Evolutionary conservation across 768 basidiomycete species (phyloP), one percentile per base, ranked within the genome.

Genomic region (Auricularia sp.): DNA sequence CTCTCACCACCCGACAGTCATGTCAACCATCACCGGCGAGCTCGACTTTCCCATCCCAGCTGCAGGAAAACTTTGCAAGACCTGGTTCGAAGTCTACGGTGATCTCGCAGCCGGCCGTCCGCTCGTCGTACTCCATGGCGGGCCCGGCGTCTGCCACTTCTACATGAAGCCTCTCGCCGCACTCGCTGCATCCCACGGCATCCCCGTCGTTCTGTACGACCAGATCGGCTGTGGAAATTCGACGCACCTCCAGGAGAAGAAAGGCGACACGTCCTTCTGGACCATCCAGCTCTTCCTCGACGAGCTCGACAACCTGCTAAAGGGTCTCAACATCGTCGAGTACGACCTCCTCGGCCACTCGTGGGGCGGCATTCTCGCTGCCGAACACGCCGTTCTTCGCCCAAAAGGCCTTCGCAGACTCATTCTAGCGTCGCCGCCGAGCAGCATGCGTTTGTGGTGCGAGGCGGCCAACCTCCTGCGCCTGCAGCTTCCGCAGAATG

Each of bases 141-240:
- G 65, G 14, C 65, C 65, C 3, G 67, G 67, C 5, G 44, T 47
- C 14, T 24, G n/a, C 3, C 62, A 63, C 56, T 11, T 35, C 34
- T 65, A 67, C 47, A 62, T 63, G 14, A 29, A 56, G 7, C 36
- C 62, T 11, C 37, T 67, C 51, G 24, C 54, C 24, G 61, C 34
- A 35, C 24, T 62, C 35, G 35, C 18, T 10, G 47, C 21, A 42
- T 51, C 54, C 29, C 36, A 56, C 45, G 24, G 35, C 36, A 51
- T 65, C 14, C 67, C 65, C 29, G 65, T 67, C 51, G 51, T 67
- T 18, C 36, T 65, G 34, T 67, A 67, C 62, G 67, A 68, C 61
- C 67, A 68, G 56, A 47, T 68, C 64, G 67, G 67, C 16, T 61
- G 59, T 47, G 67, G 67, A 62, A 44, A 61, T 3, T 65, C 65